Base-by-base conservation (phyloP, 2,329 filamentous ascomycete genomes). In the Elsinoe necatrix region DNA sequence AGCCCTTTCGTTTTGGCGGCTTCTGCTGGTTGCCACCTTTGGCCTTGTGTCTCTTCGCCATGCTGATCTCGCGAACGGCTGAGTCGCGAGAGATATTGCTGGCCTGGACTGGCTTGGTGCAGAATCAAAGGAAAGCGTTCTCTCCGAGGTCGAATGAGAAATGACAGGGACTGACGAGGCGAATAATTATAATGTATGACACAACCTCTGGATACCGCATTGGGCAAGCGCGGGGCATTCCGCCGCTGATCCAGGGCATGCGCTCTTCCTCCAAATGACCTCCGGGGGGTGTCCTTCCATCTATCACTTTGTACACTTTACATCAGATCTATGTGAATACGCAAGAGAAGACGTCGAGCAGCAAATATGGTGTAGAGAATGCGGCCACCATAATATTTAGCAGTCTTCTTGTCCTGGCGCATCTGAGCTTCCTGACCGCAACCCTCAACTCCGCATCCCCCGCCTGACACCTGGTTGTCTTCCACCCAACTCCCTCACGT, bases 31-130 rank as follows among this genome's bases (percentile, higher is more conserved):
- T 34, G 58, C 57, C 57, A 60, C 60, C 39, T 59, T 62, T 55
- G 52, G 51, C 43, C 34, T 58, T 58, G 42, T 58, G 57, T 52
- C 61, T 62, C 59, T 63, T 64, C 14, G 57, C 45, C 62, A 64
- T 63, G 18, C 43, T 52, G 35, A 20, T 34, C 20, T 39, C n/a
- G 8, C 18, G 11, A 31, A 52, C 20, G 14, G 14, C 16, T 9
- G 9, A 45, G 27, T 51, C 4, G 31, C 34, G 34, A 6, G 5
- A 37, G 34, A 9, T 29, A 9, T 4, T 29, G 27, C 27, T 9
- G 27, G 27, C 4, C 4, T 4, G 9, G 27, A 29, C 27, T 29
- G 9, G 4, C 9, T n/a, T n/a, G n/a, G n/a, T n/a, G n/a, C n/a
- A n/a, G n/a, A n/a, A n/a, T n/a, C n/a, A n/a, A n/a, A n/a, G n/a